These are phyloP conservation scores for Diaporthe caulivora DNA, from an alignment of 2,329 filamentous ascomycete genomes.

Conservation along the genomic window DNA sequence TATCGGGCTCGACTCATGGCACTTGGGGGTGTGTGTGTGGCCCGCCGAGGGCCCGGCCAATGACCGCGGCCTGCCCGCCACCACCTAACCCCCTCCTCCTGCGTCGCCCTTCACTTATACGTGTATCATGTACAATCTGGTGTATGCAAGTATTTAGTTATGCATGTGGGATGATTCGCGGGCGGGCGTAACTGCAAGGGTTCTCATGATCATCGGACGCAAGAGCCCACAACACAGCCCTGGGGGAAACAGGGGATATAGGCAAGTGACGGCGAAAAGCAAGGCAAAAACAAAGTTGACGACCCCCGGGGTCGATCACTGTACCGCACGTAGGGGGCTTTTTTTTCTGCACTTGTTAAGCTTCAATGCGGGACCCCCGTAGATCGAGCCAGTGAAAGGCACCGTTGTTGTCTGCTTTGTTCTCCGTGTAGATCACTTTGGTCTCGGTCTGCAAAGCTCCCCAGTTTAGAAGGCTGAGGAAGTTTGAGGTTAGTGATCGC, in stretches of 20 bases:
- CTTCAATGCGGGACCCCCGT: constrained; percentile 6
- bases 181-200: not conserved
- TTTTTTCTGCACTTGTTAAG: not conserved
- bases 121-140: not conserved
- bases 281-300: not conserved
- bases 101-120: no score
- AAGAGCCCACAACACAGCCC: not conserved
- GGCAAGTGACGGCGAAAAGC: not conserved
- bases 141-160: no score
- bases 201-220: not conserved
- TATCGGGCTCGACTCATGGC: constrained; percentile 11
- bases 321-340: no score
- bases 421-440: not conserved
- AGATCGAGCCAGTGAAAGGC: constrained; percentile 9
- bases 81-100: no score
- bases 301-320: constrained; percentile 4
- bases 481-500: not conserved
- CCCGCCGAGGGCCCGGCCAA: not conserved
- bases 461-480: not conserved
- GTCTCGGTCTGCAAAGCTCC: not conserved
- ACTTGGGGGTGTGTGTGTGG: no score
- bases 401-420: not conserved
- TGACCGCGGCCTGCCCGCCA: not conserved
- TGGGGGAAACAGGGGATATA: not conserved
- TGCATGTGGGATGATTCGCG: not conserved